These are phyloP conservation scores for Gaertneriomyces sp. DNA, from an alignment of 192 early-diverging fungal species.

Conservation along the genomic window DNA sequence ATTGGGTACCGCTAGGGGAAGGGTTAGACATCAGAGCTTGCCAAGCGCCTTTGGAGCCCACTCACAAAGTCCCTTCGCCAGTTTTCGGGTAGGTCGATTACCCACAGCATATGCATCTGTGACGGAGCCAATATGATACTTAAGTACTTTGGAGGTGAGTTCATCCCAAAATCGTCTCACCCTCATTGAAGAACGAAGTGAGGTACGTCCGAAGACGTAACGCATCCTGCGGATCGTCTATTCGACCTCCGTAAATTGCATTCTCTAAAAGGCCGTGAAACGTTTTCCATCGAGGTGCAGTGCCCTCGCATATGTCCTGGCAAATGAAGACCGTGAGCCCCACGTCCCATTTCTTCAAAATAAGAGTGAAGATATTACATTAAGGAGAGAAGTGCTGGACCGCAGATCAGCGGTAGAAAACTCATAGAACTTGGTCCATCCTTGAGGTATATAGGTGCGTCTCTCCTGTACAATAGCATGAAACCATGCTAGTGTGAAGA, in stretches of 20 bases:
- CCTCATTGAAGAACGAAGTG: conserved; percentile 52
- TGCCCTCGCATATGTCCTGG: conserved; percentile 1
- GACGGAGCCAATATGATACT: not conserved
- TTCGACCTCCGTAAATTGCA: conserved; percentile 60
- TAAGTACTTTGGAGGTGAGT: not conserved
- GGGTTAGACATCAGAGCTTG: not conserved
- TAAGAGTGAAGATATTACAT: conserved; percentile 23
- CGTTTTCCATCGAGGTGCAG: conserved; percentile 44
- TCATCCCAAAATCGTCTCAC: conserved; percentile 19
- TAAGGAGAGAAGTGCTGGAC: conserved; percentile 49
- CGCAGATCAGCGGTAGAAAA: conserved; percentile 56
- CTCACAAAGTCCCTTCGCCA: conserved; percentile 34
- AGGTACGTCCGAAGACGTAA: conserved; percentile 48
- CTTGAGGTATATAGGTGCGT: conserved; percentile 57
- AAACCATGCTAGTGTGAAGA: conserved; percentile 60
- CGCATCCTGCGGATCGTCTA: conserved; percentile 52
- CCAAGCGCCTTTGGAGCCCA: not conserved
- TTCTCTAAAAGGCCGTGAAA: conserved; percentile 52
- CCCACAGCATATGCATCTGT: conserved; percentile 41
- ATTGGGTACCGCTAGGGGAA: conserved; percentile 31
- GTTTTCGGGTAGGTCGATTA: conserved; percentile 40
- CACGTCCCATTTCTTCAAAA: not conserved
- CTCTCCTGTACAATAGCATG: conserved; percentile 61
- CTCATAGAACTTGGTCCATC: conserved; percentile 65
- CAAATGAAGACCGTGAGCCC: not conserved